Conservation (phyloP, 1,284 basidiomycete species). For the Xerocomus minutiporus region DNA sequence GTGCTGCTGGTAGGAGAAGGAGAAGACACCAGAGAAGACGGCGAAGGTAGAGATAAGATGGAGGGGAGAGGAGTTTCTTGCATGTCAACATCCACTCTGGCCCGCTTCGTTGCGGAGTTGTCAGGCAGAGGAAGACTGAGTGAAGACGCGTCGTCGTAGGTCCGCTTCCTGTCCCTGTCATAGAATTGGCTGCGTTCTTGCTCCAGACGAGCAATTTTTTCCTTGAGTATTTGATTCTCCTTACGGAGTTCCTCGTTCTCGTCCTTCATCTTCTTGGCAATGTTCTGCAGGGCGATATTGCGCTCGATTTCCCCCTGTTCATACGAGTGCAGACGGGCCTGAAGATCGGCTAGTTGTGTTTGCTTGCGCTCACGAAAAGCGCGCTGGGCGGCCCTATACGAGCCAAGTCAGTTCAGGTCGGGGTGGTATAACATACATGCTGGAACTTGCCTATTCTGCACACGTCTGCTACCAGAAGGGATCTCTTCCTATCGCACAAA, state of each 20-base stretch:
- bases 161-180: slow-evolving; percentile 50
- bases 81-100: slow-evolving; percentile 34
- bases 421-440: neutral
- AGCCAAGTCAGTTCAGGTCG: slow-evolving; percentile 8
- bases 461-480: slow-evolving; percentile 54
- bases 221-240: slow-evolving; percentile 60
- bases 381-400: slow-evolving; percentile 75
- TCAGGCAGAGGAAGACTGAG: slow-evolving; percentile 24
- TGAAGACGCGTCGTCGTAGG: slow-evolving; percentile 46
- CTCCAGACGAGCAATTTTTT: slow-evolving; percentile 54
- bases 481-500: slow-evolving; percentile 40
- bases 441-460: slow-evolving; percentile 65
- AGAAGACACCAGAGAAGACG: slow-evolving; percentile 18
- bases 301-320: slow-evolving; percentile 89
- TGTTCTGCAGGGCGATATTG: slow-evolving; percentile 79
- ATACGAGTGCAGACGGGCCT: slow-evolving; percentile 80
- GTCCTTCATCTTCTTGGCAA: slow-evolving; percentile 83
- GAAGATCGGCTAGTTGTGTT: slow-evolving; percentile 84
- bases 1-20: slow-evolving; percentile 5
- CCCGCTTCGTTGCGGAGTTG: slow-evolving; percentile 38
- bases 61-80: slow-evolving; percentile 28
- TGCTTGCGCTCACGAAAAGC: slow-evolving; percentile 90
- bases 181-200: slow-evolving; percentile 35
- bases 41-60: slow-evolving; percentile 25
- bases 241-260: slow-evolving; percentile 74